Evolutionary conservation across 1,284 basidiomycete genomes (phyloP).

Genomic region (Ceratobasidium sp.): DNA sequence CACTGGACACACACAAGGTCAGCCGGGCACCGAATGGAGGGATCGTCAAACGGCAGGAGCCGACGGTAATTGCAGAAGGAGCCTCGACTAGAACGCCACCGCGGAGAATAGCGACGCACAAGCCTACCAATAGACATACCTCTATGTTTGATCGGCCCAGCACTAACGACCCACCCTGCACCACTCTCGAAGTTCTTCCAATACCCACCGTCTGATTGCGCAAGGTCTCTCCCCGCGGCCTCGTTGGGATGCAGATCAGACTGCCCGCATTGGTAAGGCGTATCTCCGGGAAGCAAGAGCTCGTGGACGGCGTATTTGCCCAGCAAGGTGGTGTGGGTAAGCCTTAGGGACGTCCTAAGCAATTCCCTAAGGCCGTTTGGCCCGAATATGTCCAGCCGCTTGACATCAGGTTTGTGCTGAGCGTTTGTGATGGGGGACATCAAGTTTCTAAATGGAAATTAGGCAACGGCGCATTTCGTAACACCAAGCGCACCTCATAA

Average conservation of each 20-base stretch:
- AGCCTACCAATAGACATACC: slow-evolving; percentile 61
- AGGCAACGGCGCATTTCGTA: slow-evolving; percentile 33
- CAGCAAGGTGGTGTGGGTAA: slow-evolving; percentile 74
- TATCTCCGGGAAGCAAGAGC: slow-evolving; percentile 69
- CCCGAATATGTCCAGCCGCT: slow-evolving; percentile 81
- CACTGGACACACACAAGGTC: slow-evolving; percentile 63
- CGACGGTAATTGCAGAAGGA: slow-evolving; percentile 15
- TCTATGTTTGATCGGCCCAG: slow-evolving; percentile 84
- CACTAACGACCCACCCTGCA: slow-evolving; percentile 71
- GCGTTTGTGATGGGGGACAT: slow-evolving; percentile 34
- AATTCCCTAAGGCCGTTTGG: slow-evolving; percentile 85
- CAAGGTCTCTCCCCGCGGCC: slow-evolving; percentile 72
- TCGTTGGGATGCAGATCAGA: slow-evolving; percentile 75
- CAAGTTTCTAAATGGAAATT: slow-evolving; percentile 36
- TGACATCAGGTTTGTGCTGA: slow-evolving; percentile 58
- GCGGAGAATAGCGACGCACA: not conserved
- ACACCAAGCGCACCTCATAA: slow-evolving; percentile 68
- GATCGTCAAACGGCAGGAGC: slow-evolving; percentile 25
- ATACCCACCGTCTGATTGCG: slow-evolving; percentile 72
- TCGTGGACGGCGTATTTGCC: slow-evolving; percentile 87
- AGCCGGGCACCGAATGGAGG: slow-evolving; percentile 16
- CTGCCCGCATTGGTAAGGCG: slow-evolving; percentile 65
- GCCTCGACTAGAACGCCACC: slow-evolving; percentile 10
- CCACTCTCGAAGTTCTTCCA: slow-evolving; percentile 71
- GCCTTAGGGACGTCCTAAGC: slow-evolving; percentile 76